phyloP scores from a whole-genome alignment of 2,329 filamentous ascomycete genomes.

The Westerdykella ornata region DNA sequence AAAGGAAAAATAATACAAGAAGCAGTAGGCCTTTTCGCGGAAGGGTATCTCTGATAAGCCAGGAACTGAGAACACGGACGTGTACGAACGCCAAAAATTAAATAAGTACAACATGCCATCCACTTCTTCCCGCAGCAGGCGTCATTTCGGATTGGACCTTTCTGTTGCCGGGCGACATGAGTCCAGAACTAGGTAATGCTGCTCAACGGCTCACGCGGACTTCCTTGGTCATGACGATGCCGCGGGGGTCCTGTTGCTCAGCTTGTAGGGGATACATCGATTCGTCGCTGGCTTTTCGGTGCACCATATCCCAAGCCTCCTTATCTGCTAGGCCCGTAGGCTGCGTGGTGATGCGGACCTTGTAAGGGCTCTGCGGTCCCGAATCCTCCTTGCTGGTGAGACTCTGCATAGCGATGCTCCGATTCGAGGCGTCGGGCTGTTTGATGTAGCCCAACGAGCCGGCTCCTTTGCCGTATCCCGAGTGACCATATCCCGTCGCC shows the following conservation, averaged over 20 bases:
- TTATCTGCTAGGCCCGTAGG: slow-evolving; percentile 11
- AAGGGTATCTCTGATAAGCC: neutral
- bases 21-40: neutral
- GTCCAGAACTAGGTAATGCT: neutral
- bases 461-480: slow-evolving; percentile 7
- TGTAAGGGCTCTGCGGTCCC: slow-evolving; percentile 10
- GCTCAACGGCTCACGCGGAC: slow-evolving; percentile 8
- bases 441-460: slow-evolving; percentile 18
- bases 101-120: neutral
- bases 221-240: slow-evolving; percentile 18
- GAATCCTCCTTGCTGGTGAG: slow-evolving; percentile 6
- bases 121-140: neutral
- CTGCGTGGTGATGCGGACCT: slow-evolving; percentile 12
- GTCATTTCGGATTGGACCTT: neutral
- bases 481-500: slow-evolving; percentile 7
- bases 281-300: slow-evolving; percentile 15
- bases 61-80: neutral
- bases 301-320: slow-evolving; percentile 15
- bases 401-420: slow-evolving; percentile 13
- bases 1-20: neutral
- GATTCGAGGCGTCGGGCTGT: slow-evolving; percentile 9
- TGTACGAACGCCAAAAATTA: neutral
- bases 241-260: slow-evolving; percentile 5
- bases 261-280: slow-evolving; percentile 11
- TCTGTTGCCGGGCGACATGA: neutral